These are phyloP conservation scores for Mucor velutinosus DNA, from an alignment of 371 early-diverging fungal species.

Conservation along the genomic window DNA sequence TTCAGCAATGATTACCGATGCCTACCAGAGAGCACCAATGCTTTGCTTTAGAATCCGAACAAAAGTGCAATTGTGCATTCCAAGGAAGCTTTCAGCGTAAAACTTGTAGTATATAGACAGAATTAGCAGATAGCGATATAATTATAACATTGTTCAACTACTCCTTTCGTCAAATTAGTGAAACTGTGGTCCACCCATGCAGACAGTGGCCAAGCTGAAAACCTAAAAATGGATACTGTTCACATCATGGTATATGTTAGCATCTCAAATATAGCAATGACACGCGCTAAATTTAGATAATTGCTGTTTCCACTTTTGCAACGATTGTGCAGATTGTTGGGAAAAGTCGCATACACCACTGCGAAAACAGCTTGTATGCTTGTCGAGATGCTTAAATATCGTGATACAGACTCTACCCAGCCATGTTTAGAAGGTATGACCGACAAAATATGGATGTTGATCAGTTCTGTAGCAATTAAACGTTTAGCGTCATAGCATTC, in stretches of 20 bases:
- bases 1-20: neutral
- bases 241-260: neutral
- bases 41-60: neutral
- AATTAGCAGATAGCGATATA: neutral
- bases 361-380: neutral
- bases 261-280: neutral
- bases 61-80: neutral
- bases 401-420: too few relatives aligned
- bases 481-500: too few relatives aligned
- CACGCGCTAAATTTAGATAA: neutral
- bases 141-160: neutral
- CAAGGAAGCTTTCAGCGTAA: neutral
- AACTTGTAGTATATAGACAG: neutral
- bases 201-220: neutral
- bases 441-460: too few relatives aligned
- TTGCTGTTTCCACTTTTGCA: neutral
- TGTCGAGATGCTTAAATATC: too few relatives aligned
- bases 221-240: neutral
- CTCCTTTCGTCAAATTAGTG: neutral
- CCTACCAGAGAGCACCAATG: neutral
- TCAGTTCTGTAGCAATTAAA: too few relatives aligned
- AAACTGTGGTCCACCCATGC: neutral
- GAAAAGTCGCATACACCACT: neutral
- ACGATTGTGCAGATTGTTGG: neutral
- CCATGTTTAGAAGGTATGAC: too few relatives aligned